Evolutionary conservation across 768 basidiomycete species (phyloP), one percentile per base, ranked within the genome.

Genomic region (Boletellus sp.): DNA sequence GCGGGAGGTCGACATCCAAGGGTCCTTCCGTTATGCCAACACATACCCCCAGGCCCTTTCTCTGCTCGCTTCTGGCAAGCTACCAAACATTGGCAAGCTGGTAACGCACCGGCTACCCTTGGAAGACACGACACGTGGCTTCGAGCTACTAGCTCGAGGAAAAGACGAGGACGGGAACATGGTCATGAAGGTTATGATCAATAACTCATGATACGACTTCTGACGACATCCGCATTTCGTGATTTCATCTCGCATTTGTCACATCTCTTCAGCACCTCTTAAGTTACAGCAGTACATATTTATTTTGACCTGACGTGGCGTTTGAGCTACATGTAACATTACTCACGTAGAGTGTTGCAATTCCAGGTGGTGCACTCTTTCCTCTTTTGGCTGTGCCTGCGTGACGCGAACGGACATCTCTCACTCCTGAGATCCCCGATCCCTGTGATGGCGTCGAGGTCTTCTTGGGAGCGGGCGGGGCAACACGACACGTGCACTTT

Each of bases 121-220:
- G 40, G 73, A 78, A 43, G 76, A 87, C 26, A 77, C 87, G 6
- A 74, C 76, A 22, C 73, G 77, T 47, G 94, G 93, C 31, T 97
- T 97, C 66, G 85, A 93, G 66, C 77, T 91, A 53, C 74, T 97
- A 37, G 74, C 79, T 49, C 72, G 78, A 41, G 94, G 94, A 4
- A 76, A 77, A 55, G 94, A 94, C 64, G 85, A 87, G 44, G 63
- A 80, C 3, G 93, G 91, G 9, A 78, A 79, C 26, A 76, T 94
- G 74, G 90, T 96, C 32, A 76, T 97, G 65, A 97, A 97, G 74
- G 80, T 95, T 50, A 84, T 96, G 80, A 80, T 97, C 48, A 83
- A 74, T 48, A 83, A 74, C 16, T 60, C 74, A 42, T 70, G 64
- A 64, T 43, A 32, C 24, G 31, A 36, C 22, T 19, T 23, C 11